Evolutionary conservation across 345 rosid genomes (phyloP), one percentile per base, ranked within the genome.

Genomic region (Arabidopsis suecica): DNA sequence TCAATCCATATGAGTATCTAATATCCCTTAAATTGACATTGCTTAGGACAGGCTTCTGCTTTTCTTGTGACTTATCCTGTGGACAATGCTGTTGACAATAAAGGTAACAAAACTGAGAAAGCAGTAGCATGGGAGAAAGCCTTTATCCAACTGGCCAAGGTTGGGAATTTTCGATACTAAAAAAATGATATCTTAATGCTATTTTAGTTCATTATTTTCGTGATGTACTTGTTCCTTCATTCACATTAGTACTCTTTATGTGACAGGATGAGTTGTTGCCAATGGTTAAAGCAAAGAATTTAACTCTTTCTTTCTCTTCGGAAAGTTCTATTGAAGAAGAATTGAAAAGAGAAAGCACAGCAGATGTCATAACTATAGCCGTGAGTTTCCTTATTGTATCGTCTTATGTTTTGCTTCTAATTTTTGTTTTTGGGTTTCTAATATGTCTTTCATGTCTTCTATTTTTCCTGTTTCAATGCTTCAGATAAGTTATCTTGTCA

Each of bases 61-160:
- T 92, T 95, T 78, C 55, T 92, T 34, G 83, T 95, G 77, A 95
- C 99, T 59, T 95, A 91, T 85, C 99, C 97, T 62, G 96, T 89
- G 64, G 88, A 90, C 90, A 95, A 92, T 62, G 89, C 80, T 23
- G 79, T 90, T 44, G 84, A 82, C 65, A 87, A 80, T 62, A 74
- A 89, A 78, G 88, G 90, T 50, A 90, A 85, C 79, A 87, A 82
- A 86, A 91, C 80, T 50, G 86, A 68, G 48, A 90, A 81, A 75
- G 97, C 91, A 23, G 83, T 92, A 54, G 93, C 91, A 51, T 95
- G 99, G 99, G 99, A 95, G 88, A 92, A 90, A 88, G 92, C 93
- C 49, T 95, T 95, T 82, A 83, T 94, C 78, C 90, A 83, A 69
- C 79, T 91, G 63, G 97, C 86, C 16, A 87, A 92, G 98, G 98